phyloP scores from a whole-genome alignment of 176 grass and related monocot species.

The Poa annua region DNA sequence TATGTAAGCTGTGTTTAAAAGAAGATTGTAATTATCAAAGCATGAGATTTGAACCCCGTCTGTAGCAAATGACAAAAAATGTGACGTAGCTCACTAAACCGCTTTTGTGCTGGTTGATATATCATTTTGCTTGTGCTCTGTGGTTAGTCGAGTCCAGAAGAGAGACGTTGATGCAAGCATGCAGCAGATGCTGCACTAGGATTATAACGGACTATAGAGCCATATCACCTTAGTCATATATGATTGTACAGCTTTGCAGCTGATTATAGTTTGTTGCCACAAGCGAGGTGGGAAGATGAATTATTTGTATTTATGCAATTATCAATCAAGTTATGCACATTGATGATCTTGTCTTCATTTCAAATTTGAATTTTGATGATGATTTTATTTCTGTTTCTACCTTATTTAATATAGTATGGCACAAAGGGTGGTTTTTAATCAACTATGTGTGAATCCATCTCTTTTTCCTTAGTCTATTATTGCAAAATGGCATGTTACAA shows the following conservation, averaged over 20 bases:
- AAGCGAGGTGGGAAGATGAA: neutral
- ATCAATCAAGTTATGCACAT: conserved; percentile 21
- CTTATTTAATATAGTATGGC: neutral
- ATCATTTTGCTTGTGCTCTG: neutral
- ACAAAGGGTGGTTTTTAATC: neutral
- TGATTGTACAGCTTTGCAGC: conserved; percentile 26
- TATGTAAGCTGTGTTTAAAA: neutral
- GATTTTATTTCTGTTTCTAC: neutral
- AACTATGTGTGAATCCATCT: neutral
- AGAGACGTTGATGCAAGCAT: conserved; percentile 25
- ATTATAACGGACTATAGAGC: conserved; percentile 8
- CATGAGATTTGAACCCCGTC: neutral
- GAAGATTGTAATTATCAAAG: neutral
- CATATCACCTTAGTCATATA: conserved; percentile 26
- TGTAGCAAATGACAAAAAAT: conserved; percentile 26
- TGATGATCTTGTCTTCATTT: conserved; percentile 23
- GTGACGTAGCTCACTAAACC: neutral
- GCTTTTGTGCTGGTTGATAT: neutral
- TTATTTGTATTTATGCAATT: conserved; percentile 13
- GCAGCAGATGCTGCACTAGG: conserved; percentile 10
- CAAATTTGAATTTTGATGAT: conserved; percentile 16
- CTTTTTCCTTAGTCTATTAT: neutral
- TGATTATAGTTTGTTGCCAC: conserved; percentile 32
- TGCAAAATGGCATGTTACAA: conserved; percentile 22
- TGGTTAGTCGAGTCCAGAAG: neutral